phyloP scores from a whole-genome alignment of 2,329 filamentous ascomycete species.

The Fusarium burgessii region DNA sequence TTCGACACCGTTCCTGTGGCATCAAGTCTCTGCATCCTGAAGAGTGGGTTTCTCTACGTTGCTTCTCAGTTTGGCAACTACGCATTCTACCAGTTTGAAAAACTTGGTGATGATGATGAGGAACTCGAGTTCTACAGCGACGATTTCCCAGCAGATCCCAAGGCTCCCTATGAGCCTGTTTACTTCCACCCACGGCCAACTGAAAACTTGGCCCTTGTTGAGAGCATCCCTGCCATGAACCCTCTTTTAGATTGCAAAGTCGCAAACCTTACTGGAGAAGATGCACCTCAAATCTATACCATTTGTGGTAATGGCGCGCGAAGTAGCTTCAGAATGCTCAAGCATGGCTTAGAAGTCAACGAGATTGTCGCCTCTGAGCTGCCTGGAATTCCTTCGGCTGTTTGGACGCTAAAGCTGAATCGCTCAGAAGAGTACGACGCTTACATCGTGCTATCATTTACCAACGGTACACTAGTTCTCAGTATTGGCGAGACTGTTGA shows the following conservation, averaged over 20 bases:
- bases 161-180: conserved; percentile 77
- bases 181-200: conserved; percentile 86
- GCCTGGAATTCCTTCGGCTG: conserved; percentile 86
- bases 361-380: conserved; percentile 96
- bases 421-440: conserved; percentile 87
- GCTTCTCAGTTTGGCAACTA: conserved; percentile 94
- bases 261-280: conserved; percentile 89
- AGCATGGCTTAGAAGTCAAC: conserved; percentile 91
- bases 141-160: conserved; percentile 80
- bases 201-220: conserved; percentile 86
- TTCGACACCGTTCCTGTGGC: conserved; percentile 96
- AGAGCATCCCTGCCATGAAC: conserved; percentile 89
- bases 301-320: conserved; percentile 89
- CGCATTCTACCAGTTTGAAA: conserved; percentile 96
- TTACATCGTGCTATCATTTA: conserved; percentile 95
- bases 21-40: conserved; percentile 88
- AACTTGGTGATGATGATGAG: conserved; percentile 94
- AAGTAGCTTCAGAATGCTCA: conserved; percentile 90
- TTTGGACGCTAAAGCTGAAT: conserved; percentile 94
- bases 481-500: conserved; percentile 98
- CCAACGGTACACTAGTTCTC: conserved; percentile 88
- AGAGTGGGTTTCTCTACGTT: conserved; percentile 94
- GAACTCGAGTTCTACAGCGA: conserved; percentile 89
- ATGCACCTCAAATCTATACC: conserved; percentile 96
- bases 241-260: conserved; percentile 93